Base-by-base conservation (phyloP, 768 basidiomycete species). In the Crassisporium funariophilum region DNA sequence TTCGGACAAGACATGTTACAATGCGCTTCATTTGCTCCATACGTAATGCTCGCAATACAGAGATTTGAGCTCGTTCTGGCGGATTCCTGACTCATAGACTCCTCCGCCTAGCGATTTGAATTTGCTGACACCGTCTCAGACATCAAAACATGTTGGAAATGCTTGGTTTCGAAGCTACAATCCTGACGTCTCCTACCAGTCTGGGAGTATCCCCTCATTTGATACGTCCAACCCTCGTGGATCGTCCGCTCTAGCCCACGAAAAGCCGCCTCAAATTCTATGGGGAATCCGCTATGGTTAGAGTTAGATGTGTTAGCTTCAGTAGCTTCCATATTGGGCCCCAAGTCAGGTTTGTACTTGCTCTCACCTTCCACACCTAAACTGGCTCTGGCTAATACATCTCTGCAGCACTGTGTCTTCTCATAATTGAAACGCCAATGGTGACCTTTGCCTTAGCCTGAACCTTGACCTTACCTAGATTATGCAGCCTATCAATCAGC, bases 401-500 rank as follows among this genome's bases (percentile, higher is more conserved):
- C n/a, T n/a, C n/a, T n/a, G 12, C 46, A 88, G 89, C 88, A 2
- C 65, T 90, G 22, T 20, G 72, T 1, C 63, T 89, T 23, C 74
- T 91, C 8, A 74, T 88, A n/a, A 52, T 83, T n/a, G 88, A 91
- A 66, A 91, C 83, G 8, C 77, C n/a, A n/a, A n/a, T n/a, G n/a
- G n/a, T n/a, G n/a, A n/a, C n/a, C n/a, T n/a, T n/a, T n/a, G n/a
- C n/a, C n/a, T n/a, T n/a, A n/a, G n/a, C n/a, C n/a, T n/a, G n/a
- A n/a, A n/a, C n/a, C n/a, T n/a, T n/a, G n/a, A n/a, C n/a, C n/a
- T n/a, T n/a, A n/a, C n/a, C n/a, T n/a, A n/a, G n/a, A 79, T 50
- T 86, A 86, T 56, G 84, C 25, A 91, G 89, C 86, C 22, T 90
- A 90, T 59, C 88, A 90, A 66, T 87, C 87, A 9, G 87, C 85